Conservation (phyloP, 2,329 filamentous ascomycete species). For the Colletotrichum cordylinicola region DNA sequence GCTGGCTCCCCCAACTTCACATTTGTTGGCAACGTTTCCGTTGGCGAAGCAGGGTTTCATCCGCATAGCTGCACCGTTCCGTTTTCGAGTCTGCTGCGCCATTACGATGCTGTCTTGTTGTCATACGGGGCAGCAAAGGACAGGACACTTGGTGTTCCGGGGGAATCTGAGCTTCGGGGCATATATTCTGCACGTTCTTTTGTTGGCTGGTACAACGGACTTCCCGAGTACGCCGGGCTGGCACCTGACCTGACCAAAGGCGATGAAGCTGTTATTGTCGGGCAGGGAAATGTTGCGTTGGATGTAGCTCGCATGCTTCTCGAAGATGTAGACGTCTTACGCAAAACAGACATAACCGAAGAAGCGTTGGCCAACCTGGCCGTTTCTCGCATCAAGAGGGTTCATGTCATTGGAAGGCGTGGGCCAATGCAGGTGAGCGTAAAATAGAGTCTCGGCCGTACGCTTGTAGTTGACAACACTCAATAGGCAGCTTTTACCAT, state of each 20-base stretch:
- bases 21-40: constrained; percentile 87
- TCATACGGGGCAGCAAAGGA: constrained; percentile 92
- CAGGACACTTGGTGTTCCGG: constrained; percentile 77
- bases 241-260: constrained; percentile 75
- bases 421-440: constrained; percentile 80
- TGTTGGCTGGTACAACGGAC: constrained; percentile 98
- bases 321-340: constrained; percentile 73
- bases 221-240: constrained; percentile 79
- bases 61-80: constrained; percentile 61
- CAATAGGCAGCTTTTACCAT: constrained; percentile 87
- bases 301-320: constrained; percentile 91
- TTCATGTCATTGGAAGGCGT: constrained; percentile 87
- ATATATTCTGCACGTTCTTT: constrained; percentile 91
- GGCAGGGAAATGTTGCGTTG: constrained; percentile 94
- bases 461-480: not conserved
- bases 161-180: constrained; percentile 74
- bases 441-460: not conserved
- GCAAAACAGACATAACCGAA: constrained; percentile 87
- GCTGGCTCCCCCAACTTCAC: constrained; percentile 83
- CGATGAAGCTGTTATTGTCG: constrained; percentile 86
- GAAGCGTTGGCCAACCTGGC: constrained; percentile 78
- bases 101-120: constrained; percentile 93
- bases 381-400: constrained; percentile 75
- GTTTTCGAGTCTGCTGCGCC: constrained; percentile 70
- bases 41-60: constrained; percentile 62